A percentile compares a stretch with the other conserved stretches of the same genome.
Conservation (phyloP, 192 early-diverging fungal species). For the Coemansia nantahalensis region DNA sequence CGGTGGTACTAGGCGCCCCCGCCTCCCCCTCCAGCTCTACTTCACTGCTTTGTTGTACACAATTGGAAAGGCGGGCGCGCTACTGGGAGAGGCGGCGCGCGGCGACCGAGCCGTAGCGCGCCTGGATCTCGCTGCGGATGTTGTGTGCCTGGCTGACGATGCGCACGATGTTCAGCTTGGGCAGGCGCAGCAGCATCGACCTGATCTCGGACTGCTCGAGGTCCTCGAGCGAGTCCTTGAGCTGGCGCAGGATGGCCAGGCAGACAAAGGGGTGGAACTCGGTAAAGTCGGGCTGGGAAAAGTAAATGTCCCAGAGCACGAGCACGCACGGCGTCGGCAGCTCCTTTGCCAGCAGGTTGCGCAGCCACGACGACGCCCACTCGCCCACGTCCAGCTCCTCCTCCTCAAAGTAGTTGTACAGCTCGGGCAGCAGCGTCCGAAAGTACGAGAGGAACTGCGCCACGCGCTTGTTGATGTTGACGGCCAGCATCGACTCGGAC, state of each 20-base stretch:
- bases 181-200: conserved; percentile 75
- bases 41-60: conserved; percentile 1
- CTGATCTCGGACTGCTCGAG: conserved; percentile 90
- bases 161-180: conserved; percentile 65
- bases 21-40: too few species aligned
- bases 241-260: conserved; percentile 71
- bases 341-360: conserved; percentile 76
- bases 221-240: conserved; percentile 82
- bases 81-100: background rate
- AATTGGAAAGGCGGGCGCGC: too few species aligned
- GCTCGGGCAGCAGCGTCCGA: conserved; percentile 77
- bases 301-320: conserved; percentile 89
- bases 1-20: too few species aligned
- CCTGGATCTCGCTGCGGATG: conserved; percentile 65
- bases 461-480: conserved; percentile 71
- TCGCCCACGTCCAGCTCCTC: conserved; percentile 89
- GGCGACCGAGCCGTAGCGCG: conserved; percentile 44
- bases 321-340: conserved; percentile 78
- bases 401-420: conserved; percentile 94
- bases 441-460: conserved; percentile 85
- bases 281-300: conserved; percentile 70
- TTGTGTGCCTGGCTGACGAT: conserved; percentile 70
- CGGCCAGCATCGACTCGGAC: conserved; percentile 63
- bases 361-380: conserved; percentile 82
- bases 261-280: conserved; percentile 85